Evolutionary conservation across 1,284 basidiomycete species (phyloP), one percentile per base, ranked within the genome.

Genomic region (Uromyces viciae-fabae): DNA sequence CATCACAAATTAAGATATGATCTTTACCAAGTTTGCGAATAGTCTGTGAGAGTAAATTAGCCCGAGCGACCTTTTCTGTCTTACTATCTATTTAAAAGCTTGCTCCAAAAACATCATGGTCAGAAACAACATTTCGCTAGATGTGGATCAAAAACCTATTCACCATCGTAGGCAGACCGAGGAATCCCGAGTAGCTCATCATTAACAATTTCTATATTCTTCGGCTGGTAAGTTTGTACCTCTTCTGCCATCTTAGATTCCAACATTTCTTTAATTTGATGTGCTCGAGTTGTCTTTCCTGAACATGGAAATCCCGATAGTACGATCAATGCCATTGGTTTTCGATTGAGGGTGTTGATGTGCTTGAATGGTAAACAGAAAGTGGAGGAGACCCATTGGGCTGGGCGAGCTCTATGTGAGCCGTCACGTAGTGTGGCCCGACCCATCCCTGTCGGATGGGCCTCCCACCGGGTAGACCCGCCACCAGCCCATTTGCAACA

Each of bases 111-210:
- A n/a, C n/a, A n/a, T n/a, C n/a, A 60, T 14, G 22, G 46, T 49
- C 46, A 49, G 46, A 49, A 11, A 11, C 22, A 22, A 31, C 28
- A 31, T 38, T 36, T 17, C 31, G 62, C 31, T n/a, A n/a, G n/a
- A n/a, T 22, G 31, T 36, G 2, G 17, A 38, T 66, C 11, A 49
- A 11, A 22, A 22, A 66, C n/a, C 56, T 33, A 52, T 62, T 58
- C 62, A 76, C 75, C 75, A 76, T 76, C 64, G 62, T 76, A 76
- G 19, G 60, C 64, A 31, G 75, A 66, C 15, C 75, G 75, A 38
- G 60, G 28, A 22, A 71, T 40, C 46, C 66, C 66, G 38, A 78
- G 31, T 38, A 69, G 25, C 22, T 80, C 69, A 43, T 72, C 69
- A 28, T 73, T 80, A 19, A 80, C 52, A 8, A 80, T 36, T 9